These are phyloP conservation scores for Lasiodiplodia hormozganensis DNA, from an alignment of 2,329 filamentous ascomycete genomes.

Conservation along the genomic window DNA sequence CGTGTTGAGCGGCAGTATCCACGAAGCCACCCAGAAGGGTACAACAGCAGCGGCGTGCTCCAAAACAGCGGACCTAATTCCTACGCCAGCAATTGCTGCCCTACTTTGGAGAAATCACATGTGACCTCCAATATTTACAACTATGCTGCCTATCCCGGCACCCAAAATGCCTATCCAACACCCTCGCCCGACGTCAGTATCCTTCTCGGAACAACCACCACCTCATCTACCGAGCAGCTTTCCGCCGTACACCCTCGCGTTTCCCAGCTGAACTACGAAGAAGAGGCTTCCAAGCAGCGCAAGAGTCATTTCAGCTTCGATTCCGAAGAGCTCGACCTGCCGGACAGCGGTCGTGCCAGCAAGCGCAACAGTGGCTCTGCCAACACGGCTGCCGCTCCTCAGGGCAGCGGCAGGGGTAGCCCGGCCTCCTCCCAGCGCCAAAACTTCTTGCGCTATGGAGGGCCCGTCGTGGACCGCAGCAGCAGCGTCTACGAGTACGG, in stretches of 20 bases:
- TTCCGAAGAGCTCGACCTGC: conserved; percentile 16
- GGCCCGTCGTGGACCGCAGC: conserved; percentile 8
- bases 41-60: conserved; percentile 26
- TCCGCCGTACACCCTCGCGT: conserved; percentile 4
- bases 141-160: conserved; percentile 15
- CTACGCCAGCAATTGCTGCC: not conserved
- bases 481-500: conserved; percentile 21
- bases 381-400: not conserved
- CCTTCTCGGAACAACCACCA: conserved; percentile 12
- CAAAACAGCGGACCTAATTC: not conserved
- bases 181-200: conserved; percentile 19
- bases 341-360: conserved; percentile 18
- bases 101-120: not conserved
- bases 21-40: conserved; percentile 32
- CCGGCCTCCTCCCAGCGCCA: conserved; percentile 7
- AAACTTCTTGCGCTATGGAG: conserved; percentile 1
- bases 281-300: conserved; percentile 5
- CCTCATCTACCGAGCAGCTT: conserved; percentile 12
- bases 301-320: conserved; percentile 27
- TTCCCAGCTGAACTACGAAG: conserved; percentile 14
- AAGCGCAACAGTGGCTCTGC: not conserved
- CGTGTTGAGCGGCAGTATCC: conserved; percentile 40
- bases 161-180: conserved; percentile 21
- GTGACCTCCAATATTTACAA: conserved; percentile 21
- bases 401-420: not conserved